Evolutionary conservation across 73 alveolate genomes (phyloP), one percentile per base, ranked within the genome.

Genomic region (Stentor roeselii): DNA sequence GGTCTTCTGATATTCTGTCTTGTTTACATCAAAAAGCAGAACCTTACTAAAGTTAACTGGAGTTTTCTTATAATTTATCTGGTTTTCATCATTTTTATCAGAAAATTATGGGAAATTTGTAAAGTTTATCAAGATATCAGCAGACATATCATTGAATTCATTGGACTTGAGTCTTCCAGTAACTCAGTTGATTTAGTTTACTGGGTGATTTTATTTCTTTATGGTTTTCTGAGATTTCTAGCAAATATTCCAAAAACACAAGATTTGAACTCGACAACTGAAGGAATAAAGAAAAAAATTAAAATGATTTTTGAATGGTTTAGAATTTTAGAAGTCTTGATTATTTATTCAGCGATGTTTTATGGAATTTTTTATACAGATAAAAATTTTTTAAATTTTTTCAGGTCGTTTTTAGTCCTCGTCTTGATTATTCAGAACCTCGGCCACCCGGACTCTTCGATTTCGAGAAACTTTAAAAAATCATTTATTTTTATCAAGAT

Each of bases 1-100:
- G 80, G 80, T 14, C 14, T 67, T n/a, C 21, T 67, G 80, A 67
- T 34, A 27, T 27, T 67, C 37, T 67, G 80, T 67, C 37, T 67
- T 27, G 34, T 67, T 14, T 67, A 27, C 37, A 67, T 67, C 42
- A n/a, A 14, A 27, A 67, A 67, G 42, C 15, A 15, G 34, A 67
- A 67, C 1, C 41, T 34, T 1, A 40, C 41, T 27, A n/a, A 67
- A 67, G 34, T 27, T 30, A 36, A 34, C 34, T 67, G 80, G 42
- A 34, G 27, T 0, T 30, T 32, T 30, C 37, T 67, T 21, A 21
- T 34, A 67, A 67, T 67, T 67, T 67, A 67, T 40, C 21, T 32
- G 34, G 34, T 34, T 15, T 30, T 34, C 14, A 21, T 34, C 1
- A 15, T 67, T 27, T 67, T 67, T 21, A 27, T 67, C 1, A 36